phyloP scores from a whole-genome alignment of 208 protist species.

The Entamoeba dispar region DNA sequence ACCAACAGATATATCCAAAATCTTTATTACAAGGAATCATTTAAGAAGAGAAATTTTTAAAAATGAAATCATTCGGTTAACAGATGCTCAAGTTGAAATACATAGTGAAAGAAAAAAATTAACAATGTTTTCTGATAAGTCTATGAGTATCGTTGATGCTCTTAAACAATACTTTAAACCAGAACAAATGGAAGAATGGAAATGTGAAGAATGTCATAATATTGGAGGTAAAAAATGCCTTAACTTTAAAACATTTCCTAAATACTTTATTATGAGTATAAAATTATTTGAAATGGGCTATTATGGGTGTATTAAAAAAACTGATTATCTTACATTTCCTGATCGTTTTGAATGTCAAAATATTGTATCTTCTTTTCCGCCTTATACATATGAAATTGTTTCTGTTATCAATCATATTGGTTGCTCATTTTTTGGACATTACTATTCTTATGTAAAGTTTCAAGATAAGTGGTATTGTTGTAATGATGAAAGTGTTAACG shows the following conservation, averaged over 20 bases:
- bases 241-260: background rate
- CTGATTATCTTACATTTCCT: background rate
- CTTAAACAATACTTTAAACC: background rate
- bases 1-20: background rate
- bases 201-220: background rate
- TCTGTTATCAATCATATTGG: background rate
- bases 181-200: background rate
- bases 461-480: background rate
- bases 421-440: background rate
- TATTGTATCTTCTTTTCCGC: background rate
- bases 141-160: background rate
- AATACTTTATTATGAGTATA: background rate
- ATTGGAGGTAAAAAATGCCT: background rate
- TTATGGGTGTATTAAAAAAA: background rate
- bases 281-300: background rate
- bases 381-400: background rate
- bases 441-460: background rate
- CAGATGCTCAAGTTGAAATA: background rate
- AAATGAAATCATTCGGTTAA: background rate
- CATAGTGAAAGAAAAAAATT: background rate
- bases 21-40: background rate
- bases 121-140: background rate
- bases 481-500: background rate
- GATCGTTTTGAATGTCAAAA: background rate
- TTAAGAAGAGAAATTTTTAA: background rate